Conservation (phyloP, 345 rosid species). For the Populus simonii region DNA sequence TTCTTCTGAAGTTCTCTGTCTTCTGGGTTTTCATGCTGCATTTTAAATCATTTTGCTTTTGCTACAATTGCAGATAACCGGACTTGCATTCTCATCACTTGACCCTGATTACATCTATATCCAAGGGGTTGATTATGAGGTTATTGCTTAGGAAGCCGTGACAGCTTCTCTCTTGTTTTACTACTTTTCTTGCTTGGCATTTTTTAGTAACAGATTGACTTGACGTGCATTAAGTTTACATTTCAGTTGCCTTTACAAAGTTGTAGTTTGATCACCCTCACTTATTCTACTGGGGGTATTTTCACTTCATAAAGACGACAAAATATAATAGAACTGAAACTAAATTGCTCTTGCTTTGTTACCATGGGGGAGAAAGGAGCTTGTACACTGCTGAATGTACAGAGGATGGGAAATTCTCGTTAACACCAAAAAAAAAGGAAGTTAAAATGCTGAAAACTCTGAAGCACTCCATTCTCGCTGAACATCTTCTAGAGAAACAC, state of each 20-base stretch:
- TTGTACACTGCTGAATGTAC: background rate
- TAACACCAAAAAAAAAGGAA: background rate
- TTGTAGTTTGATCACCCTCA: background rate
- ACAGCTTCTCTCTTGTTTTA: background rate
- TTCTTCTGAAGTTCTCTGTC: background rate
- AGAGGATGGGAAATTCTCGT: background rate
- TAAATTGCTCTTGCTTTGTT: background rate
- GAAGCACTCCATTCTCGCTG: background rate
- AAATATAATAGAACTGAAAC: background rate
- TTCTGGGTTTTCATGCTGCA: background rate
- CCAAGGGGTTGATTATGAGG: slow-evolving; percentile 75
- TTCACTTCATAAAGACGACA: background rate
- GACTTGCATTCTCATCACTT: slow-evolving; percentile 64
- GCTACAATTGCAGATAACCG: slow-evolving; percentile 50
- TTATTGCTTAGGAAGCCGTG: slow-evolving; percentile 15
- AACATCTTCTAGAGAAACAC: background rate
- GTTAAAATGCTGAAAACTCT: background rate
- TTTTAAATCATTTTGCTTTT: slow-evolving; percentile 8
- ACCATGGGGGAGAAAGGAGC: background rate
- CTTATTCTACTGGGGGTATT: background rate
- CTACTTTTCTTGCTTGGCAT: background rate
- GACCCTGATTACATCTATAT: slow-evolving; percentile 50
- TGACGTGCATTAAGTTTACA: background rate
- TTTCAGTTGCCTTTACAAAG: background rate
- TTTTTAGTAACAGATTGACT: background rate